Percentiles rank a stretch among this genome's conserved stretches.
Conservation (phyloP, 257 asterid genomes). For the Knoxia roxburghii region DNA sequence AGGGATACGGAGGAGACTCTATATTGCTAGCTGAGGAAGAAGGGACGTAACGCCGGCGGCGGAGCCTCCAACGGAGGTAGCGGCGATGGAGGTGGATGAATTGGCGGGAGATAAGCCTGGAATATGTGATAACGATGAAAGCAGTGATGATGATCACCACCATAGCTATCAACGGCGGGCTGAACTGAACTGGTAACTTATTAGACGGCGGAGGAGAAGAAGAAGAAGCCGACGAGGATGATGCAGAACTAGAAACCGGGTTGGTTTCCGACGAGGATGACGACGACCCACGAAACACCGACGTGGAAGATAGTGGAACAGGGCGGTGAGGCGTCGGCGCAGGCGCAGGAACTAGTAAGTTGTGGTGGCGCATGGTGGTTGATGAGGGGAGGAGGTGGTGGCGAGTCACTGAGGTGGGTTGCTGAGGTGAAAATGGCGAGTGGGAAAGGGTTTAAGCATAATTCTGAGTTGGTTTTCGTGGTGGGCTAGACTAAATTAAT, state of each 20-base stretch:
- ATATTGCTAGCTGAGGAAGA: conserved; percentile 72
- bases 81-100: conserved; percentile 56
- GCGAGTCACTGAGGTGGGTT: not conserved
- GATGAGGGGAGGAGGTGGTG: not conserved
- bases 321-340: conserved; percentile 28
- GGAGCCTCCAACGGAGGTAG: conserved; percentile 63
- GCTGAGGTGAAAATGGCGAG: not conserved
- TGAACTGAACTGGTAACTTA: conserved; percentile 62
- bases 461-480: not conserved
- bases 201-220: conserved; percentile 47
- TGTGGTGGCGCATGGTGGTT: conserved; percentile 32
- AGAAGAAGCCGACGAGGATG: conserved; percentile 19
- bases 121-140: conserved; percentile 76
- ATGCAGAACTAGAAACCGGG: not conserved
- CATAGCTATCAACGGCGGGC: conserved; percentile 95
- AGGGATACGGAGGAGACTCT: conserved; percentile 71
- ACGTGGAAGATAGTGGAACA: conserved; percentile 12
- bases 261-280: conserved; percentile 9
- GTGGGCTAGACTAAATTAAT: not conserved
- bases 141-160: conserved; percentile 78
- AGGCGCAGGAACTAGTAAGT: conserved; percentile 34
- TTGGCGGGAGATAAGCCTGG: conserved; percentile 80
- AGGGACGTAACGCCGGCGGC: conserved; percentile 64
- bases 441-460: not conserved
- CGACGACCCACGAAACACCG: conserved; percentile 5